Percentiles rank a stretch among this genome's conserved stretches.
Evolutionary conservation across 164 flowering plant species (phyloP).

Genomic region (Tetracentron sinense): DNA sequence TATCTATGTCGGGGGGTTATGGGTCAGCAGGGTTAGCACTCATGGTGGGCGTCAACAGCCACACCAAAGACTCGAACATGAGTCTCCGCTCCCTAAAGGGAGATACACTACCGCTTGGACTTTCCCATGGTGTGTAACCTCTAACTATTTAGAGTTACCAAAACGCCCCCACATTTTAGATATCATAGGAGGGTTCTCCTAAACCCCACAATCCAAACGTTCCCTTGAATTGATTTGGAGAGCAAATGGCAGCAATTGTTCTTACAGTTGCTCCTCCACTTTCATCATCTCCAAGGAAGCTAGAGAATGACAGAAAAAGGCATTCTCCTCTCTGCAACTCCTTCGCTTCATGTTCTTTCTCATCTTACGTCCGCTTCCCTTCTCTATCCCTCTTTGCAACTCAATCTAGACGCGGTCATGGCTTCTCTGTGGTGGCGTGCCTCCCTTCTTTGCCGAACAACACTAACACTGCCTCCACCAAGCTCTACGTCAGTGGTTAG

Average conservation of each 20-base stretch:
- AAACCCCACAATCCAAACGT: too few species aligned
- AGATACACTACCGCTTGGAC: too few species aligned
- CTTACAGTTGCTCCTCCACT: constrained; percentile 8
- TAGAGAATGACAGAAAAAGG: constrained; percentile 1
- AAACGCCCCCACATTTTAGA: too few species aligned
- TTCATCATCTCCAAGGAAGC: constrained; percentile 7
- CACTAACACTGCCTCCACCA: constrained; percentile 22
- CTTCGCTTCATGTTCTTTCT: background rate
- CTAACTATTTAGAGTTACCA: too few species aligned
- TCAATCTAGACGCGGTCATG: constrained; percentile 5
- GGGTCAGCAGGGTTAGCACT: too few species aligned
- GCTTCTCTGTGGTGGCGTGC: constrained; percentile 18
- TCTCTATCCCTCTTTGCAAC: constrained; percentile 9
- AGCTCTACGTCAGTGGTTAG: constrained; percentile 60
- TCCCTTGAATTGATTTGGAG: background rate
- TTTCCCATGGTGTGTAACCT: too few species aligned
- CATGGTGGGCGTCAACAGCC: too few species aligned
- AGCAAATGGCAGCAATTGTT: constrained; percentile 15
- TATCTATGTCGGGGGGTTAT: too few species aligned
- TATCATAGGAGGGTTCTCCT: too few species aligned
- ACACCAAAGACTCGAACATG: too few species aligned
- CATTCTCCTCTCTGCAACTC: constrained; percentile 5
- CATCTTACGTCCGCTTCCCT: constrained; percentile 2
- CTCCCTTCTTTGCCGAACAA: constrained; percentile 22
- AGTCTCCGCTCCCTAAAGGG: too few species aligned